phyloP scores from a whole-genome alignment of 306 rosid genomes.

The Cucurbita moschata region DNA sequence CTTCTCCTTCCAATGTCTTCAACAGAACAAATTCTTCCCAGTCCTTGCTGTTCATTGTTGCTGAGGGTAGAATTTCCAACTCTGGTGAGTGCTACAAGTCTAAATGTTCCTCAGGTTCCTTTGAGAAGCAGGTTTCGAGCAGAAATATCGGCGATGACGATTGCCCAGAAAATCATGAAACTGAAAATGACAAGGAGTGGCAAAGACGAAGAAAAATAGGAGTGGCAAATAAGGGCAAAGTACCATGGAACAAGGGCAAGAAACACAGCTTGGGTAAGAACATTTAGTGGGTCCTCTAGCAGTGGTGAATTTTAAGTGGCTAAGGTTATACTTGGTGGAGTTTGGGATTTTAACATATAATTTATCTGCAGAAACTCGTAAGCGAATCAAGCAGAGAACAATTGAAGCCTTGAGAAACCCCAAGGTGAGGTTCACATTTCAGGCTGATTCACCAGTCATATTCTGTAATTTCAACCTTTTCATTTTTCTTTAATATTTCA shows the following conservation, averaged over 20 bases:
- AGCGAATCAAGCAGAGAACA: slow-evolving; percentile 57
- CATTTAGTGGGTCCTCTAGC: neutral
- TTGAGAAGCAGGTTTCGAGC: slow-evolving; percentile 8
- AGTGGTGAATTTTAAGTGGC: neutral
- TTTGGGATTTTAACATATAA: slow-evolving; percentile 7
- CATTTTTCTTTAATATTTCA: slow-evolving; percentile 23
- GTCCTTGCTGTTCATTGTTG: slow-evolving; percentile 19
- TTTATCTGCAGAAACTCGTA: slow-evolving; percentile 49
- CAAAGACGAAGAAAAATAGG: slow-evolving; percentile 62
- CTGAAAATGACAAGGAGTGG: slow-evolving; percentile 36
- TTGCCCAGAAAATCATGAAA: slow-evolving; percentile 8
- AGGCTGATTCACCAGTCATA: neutral
- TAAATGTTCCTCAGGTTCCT: slow-evolving; percentile 10
- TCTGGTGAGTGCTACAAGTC: slow-evolving; percentile 9
- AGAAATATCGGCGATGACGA: slow-evolving; percentile 9
- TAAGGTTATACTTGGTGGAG: slow-evolving; percentile 3
- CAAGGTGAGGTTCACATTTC: slow-evolving; percentile 63
- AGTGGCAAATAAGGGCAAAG: slow-evolving; percentile 70
- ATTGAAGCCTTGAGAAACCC: slow-evolving; percentile 72
- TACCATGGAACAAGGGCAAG: slow-evolving; percentile 95
- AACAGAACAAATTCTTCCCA: slow-evolving; percentile 20
- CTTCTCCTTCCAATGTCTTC: slow-evolving; percentile 15
- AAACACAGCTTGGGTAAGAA: slow-evolving; percentile 57
- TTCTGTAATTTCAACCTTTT: neutral
- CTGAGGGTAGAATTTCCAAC: slow-evolving; percentile 15